Evolutionary conservation across 163 green algal species (phyloP), one percentile per base, ranked within the genome.

Genomic region (Chloromonas sp.): DNA sequence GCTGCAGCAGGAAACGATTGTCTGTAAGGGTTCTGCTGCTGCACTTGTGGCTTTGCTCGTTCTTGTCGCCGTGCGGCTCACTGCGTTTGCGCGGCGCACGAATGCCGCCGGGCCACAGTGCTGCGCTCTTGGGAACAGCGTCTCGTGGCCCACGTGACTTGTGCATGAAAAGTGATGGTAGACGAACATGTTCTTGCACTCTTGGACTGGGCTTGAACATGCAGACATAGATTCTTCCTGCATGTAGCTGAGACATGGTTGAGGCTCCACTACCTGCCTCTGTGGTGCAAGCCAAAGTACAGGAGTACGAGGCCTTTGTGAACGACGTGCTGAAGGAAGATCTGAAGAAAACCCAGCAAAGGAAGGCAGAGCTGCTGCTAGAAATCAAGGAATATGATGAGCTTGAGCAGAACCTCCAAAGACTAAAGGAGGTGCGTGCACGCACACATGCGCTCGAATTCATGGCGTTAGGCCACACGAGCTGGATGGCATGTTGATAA

Each of bases 341-440:
- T 76, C 82, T 90, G 8, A 66, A 86, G 15, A 61, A 78, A 3
- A 81, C 84, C 0, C 74, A 83, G 11, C 61, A 60, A 59, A 79
- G 74, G 59, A 78, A 77, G 13, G 76, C 60, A 0, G 58, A 76
- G 2, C 60, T 90, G 74, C 58, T 79, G 3, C 57, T 80, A 11
- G 84, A 90, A 71, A 59, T 85, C 0, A 66, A 87, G 15, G 81
- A 89, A 62, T 89, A 85, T 60, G 85, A 90, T 2, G 85, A 91
- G 81, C 79, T 91, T 11, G 80, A 87, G 0, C 36, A 77, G 5
- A 81, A 83, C 58, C 59, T 84, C 1, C 70, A 82, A 1, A 79
- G 77, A 58, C 66, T 88, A 3, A 1, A 77, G 0, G n/a, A 81
- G 76, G 84, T 83, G 78, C 66, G 66, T 15, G 81, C 71, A 57